These are phyloP conservation scores for Psidium guajava DNA, from an alignment of 345 rosid genomes.

Conservation along the genomic window DNA sequence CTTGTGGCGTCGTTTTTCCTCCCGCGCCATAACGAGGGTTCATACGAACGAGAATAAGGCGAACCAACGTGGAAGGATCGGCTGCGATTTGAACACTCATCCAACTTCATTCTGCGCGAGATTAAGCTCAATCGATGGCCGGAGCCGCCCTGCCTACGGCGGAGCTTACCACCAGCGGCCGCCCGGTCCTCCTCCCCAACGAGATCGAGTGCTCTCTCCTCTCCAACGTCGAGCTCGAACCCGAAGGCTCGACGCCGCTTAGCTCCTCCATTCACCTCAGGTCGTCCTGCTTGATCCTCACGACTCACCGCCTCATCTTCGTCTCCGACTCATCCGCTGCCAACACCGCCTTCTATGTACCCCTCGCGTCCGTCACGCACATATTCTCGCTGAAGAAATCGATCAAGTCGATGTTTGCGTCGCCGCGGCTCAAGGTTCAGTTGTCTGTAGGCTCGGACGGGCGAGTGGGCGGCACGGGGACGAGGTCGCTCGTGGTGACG, in stretches of 20 bases:
- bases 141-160: constrained; percentile 15
- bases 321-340: constrained; percentile 21
- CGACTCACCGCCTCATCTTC: constrained; percentile 85
- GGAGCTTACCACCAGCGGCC: constrained; percentile 56
- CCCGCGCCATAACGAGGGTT: background rate
- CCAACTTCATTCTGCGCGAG: background rate
- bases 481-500: constrained; percentile 44
- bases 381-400: constrained; percentile 35
- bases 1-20: background rate
- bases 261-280: constrained; percentile 25
- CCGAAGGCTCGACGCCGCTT: constrained; percentile 29
- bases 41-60: background rate
- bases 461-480: constrained; percentile 5
- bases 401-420: constrained; percentile 67
- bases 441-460: constrained; percentile 19
- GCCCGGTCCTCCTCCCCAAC: constrained; percentile 56
- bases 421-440: constrained; percentile 82
- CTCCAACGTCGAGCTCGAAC: constrained; percentile 64
- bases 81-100: background rate
- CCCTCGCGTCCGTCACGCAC: constrained; percentile 19
- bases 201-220: constrained; percentile 74
- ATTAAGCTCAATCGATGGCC: background rate
- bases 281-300: constrained; percentile 58
- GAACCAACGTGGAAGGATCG: background rate
- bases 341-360: constrained; percentile 12